Evolutionary conservation across 352 stramenopile species (phyloP).

Genomic region (Pythium volutum): DNA sequence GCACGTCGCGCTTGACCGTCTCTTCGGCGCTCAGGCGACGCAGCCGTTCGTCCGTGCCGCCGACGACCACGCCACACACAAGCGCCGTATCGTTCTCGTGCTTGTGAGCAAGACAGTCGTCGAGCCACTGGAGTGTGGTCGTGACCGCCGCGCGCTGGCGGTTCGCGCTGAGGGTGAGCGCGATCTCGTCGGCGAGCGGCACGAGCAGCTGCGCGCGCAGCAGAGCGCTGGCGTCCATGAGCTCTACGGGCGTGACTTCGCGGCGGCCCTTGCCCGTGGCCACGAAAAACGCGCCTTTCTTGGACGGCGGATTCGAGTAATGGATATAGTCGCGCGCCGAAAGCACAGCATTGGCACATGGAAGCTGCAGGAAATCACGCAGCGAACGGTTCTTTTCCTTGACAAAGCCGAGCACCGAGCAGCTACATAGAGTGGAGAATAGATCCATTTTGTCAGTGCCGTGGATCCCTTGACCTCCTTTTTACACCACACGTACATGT

Average conservation of each 20-base stretch:
- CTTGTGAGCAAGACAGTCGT: conserved; percentile 46
- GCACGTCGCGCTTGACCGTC: conserved; percentile 63
- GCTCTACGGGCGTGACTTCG: conserved; percentile 42
- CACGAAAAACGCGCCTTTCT: conserved; percentile 55
- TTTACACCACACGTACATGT: conserved; percentile 41
- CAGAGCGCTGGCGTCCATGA: conserved; percentile 53
- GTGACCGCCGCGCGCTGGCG: conserved; percentile 63
- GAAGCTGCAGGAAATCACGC: conserved; percentile 49
- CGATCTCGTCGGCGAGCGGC: conserved; percentile 66
- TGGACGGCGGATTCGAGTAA: conserved; percentile 49
- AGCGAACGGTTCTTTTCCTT: conserved; percentile 39
- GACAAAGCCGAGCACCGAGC: conserved; percentile 31
- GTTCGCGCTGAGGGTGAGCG: conserved; percentile 51
- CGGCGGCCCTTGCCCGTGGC: conserved; percentile 52
- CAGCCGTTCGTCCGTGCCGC: conserved; percentile 53
- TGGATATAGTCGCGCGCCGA: conserved; percentile 74
- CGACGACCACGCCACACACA: conserved; percentile 68
- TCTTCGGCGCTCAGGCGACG: conserved; percentile 51
- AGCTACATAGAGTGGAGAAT: conserved; percentile 24
- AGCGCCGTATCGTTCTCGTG: conserved; percentile 11
- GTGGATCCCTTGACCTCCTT: not conserved
- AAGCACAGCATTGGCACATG: conserved; percentile 48
- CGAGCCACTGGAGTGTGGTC: conserved; percentile 66
- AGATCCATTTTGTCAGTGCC: not conserved
- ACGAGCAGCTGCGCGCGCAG: conserved; percentile 58